Percentiles rank a stretch among this genome's conserved stretches.
phyloP scores from a whole-genome alignment of 495 filamentous ascomycete genomes.

The Aspergillus ostianus region DNA sequence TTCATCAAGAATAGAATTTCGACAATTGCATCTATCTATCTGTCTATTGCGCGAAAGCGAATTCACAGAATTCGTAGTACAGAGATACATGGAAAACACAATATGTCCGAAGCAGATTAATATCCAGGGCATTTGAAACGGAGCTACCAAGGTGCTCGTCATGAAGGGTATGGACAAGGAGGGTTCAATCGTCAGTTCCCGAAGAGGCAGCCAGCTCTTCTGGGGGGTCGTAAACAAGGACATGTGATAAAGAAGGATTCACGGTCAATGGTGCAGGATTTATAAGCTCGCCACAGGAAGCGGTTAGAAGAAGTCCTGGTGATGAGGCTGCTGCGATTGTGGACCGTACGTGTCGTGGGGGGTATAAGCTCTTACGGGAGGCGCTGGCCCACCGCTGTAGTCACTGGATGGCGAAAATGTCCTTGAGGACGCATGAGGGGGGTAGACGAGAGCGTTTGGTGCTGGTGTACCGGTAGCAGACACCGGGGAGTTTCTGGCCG shows the following conservation, averaged over 20 bases:
- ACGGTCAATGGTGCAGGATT: background rate
- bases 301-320: conserved; percentile 12
- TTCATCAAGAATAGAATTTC: background rate
- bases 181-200: background rate
- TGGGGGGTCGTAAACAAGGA: background rate
- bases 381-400: conserved; percentile 7
- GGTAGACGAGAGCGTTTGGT: conserved; percentile 6
- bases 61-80: background rate
- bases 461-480: background rate
- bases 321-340: conserved; percentile 3
- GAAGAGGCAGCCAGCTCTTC: background rate
- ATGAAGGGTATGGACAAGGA: conserved; percentile 16
- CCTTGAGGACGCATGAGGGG: background rate
- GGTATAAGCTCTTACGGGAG: conserved; percentile 11
- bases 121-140: conserved; percentile 5
- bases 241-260: background rate
- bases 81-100: background rate
- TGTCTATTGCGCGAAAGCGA: conserved; percentile 6
- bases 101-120: background rate
- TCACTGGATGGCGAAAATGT: background rate
- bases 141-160: background rate
- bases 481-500: conserved; percentile 2
- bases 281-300: background rate
- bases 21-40: conserved; percentile 6
- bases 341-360: conserved; percentile 3